Evolutionary conservation across 2,329 filamentous ascomycete species (phyloP).

Genomic region (Neopestalotiopsis rosae): DNA sequence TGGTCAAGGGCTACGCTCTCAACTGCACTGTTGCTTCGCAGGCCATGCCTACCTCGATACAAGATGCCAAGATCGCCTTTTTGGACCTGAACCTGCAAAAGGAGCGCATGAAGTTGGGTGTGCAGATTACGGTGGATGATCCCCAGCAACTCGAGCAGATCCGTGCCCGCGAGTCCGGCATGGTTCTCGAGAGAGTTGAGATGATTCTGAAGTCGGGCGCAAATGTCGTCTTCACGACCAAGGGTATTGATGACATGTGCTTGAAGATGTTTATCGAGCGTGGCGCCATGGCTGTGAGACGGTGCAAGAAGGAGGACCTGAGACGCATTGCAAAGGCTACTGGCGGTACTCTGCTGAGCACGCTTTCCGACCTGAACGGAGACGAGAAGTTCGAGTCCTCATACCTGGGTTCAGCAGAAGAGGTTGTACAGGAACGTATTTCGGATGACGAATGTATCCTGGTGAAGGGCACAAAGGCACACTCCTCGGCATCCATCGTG

Average conservation of each 20-base stretch:
- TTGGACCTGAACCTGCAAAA: constrained; percentile 99
- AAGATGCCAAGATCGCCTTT: constrained; percentile 94
- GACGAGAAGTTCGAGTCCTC: constrained; percentile 96
- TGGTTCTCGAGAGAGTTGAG: constrained; percentile 91
- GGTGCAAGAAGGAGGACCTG: constrained; percentile 98
- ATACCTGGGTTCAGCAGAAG: constrained; percentile 88
- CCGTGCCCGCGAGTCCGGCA: constrained; percentile 87
- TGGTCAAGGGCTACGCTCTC: constrained; percentile 95
- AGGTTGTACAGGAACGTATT: constrained; percentile 97
- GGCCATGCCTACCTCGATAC: constrained; percentile 92
- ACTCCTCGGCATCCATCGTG: constrained; percentile 94
- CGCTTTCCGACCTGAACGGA: constrained; percentile 93
- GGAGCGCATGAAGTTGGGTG: constrained; percentile 98
- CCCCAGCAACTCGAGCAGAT: constrained; percentile 98
- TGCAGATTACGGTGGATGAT: constrained; percentile 98
- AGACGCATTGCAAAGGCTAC: constrained; percentile 95
- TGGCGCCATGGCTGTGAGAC: constrained; percentile 92
- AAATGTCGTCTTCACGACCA: constrained; percentile 95
- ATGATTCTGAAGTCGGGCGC: constrained; percentile 98
- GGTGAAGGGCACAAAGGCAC: constrained; percentile 92
- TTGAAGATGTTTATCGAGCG: constrained; percentile 94
- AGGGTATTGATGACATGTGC: constrained; percentile 96
- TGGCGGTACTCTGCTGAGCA: constrained; percentile 90
- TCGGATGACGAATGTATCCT: constrained; percentile 99
- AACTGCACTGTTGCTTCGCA: constrained; percentile 99